Conservation (phyloP, 306 rosid species). For the Quercus glauca region DNA sequence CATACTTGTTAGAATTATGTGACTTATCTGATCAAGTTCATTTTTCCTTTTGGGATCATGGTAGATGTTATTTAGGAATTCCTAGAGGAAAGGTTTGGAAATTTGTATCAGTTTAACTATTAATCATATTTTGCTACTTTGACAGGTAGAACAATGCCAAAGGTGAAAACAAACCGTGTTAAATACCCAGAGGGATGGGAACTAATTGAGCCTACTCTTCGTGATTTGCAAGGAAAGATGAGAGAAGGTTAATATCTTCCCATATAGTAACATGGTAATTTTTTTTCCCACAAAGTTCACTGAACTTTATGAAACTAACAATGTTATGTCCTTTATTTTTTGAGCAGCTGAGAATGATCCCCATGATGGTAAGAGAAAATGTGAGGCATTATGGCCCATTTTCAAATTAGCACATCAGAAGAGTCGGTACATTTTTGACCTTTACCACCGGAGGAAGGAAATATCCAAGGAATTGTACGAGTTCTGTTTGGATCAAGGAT, state of each 20-base stretch:
- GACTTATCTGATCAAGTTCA: too few species aligned
- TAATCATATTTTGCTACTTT: conserved; percentile 1
- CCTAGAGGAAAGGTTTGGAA: conserved; percentile 2
- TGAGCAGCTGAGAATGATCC: conserved; percentile 67
- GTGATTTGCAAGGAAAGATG: conserved; percentile 94
- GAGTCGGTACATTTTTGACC: conserved; percentile 76
- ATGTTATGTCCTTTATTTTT: conserved; percentile 6
- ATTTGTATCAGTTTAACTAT: neutral
- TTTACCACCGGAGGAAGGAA: conserved; percentile 61
- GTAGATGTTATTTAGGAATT: neutral
- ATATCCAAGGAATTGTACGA: conserved; percentile 72
- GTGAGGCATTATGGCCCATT: conserved; percentile 77
- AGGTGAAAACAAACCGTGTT: conserved; percentile 87
- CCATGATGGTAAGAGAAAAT: conserved; percentile 77
- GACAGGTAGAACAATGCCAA: conserved; percentile 68
- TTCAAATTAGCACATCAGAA: conserved; percentile 70
- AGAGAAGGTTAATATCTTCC: conserved; percentile 65
- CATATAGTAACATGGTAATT: neutral
- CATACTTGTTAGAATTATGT: neutral
- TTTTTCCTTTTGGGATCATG: neutral
- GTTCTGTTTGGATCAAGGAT: conserved; percentile 76
- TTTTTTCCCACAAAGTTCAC: neutral
- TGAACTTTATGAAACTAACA: conserved; percentile 5
- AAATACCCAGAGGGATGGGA: conserved; percentile 96
- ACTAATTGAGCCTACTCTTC: conserved; percentile 83